phyloP scores from a whole-genome alignment of 495 filamentous ascomycete species.

The Cetradonia linearis region DNA sequence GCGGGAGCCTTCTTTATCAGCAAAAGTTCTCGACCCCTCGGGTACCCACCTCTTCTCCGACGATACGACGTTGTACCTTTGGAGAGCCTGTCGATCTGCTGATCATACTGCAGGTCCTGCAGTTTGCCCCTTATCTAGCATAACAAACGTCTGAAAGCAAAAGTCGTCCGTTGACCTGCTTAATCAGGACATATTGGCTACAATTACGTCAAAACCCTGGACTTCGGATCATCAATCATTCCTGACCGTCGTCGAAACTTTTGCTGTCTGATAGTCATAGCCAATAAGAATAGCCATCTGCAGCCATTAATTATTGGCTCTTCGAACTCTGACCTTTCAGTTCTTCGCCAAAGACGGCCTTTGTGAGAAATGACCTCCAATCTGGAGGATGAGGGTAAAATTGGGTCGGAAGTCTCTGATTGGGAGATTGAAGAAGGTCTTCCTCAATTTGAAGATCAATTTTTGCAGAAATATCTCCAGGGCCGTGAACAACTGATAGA shows the following conservation, averaged over 20 bases:
- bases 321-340: not conserved
- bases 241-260: not conserved
- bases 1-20: not conserved
- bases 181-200: not conserved
- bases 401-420: conserved; percentile 25
- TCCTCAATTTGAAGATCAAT: conserved; percentile 52
- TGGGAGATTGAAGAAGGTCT: conserved; percentile 44
- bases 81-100: conserved; percentile 3
- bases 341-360: not conserved
- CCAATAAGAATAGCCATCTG: not conserved
- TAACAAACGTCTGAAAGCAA: too few relatives aligned
- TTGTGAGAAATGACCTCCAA: not conserved
- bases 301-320: not conserved
- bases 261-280: not conserved
- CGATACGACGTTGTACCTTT: not conserved
- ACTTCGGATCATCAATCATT: not conserved
- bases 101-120: not conserved
- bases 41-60: not conserved
- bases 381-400: conserved; percentile 8
- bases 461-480: conserved; percentile 68
- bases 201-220: not conserved
- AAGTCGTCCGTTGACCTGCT: conserved; percentile 3
- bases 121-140: conserved; percentile 3
- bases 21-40: not conserved
- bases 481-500: conserved; percentile 67